Evolutionary conservation across 2,329 filamentous ascomycete species (phyloP), one percentile per base, ranked within the genome.

Genomic region (Cryphonectria radicalis): DNA sequence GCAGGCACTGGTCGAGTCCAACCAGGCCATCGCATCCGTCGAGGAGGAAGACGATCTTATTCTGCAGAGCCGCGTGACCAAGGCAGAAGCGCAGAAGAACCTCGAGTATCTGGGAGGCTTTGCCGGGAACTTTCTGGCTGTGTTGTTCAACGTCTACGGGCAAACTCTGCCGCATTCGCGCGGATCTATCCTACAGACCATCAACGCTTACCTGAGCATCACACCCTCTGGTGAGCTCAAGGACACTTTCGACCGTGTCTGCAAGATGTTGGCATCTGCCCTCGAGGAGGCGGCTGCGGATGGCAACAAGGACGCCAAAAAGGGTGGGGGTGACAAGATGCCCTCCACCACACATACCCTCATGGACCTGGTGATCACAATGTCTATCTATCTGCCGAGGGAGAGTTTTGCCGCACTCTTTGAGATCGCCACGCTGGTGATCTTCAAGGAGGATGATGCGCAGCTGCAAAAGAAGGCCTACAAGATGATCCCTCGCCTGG

Each of bases 381-480:
- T 99, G 82, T 95, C 96, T 0, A 91, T 95, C 22, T 97, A 99
- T 78, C 88, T 99, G 10, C 95, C 96, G 1, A 87, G 94, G 55
- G 90, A 95, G 68, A 97, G 93, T 81, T 98, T 97, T 75, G 86
- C 88, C 25, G 88, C 91, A 6, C 88, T 99, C 2, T 98, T 99
- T 82, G 91, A 91, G 76, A 95, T 98, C 78, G 93, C 95, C 0
- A 87, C 93, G 0, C 87, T 93, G 37, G 92, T 98, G 70, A 91
- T 98, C 75, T 90, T 92, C 79, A 93, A 91, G 78, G 87, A 92
- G 70, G 88, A 93, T 53, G 95, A 98, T 78, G 92, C 95, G 13
- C 95, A 98, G 80, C 85, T 99, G 50, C 95, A 98, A 81, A 99
- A 99, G 89, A 99, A 99, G 83, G 95, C 96, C 0, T 99, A 99